Base-by-base conservation (phyloP, 805 yeast genomes). In the Ogataea naganishii region DNA sequence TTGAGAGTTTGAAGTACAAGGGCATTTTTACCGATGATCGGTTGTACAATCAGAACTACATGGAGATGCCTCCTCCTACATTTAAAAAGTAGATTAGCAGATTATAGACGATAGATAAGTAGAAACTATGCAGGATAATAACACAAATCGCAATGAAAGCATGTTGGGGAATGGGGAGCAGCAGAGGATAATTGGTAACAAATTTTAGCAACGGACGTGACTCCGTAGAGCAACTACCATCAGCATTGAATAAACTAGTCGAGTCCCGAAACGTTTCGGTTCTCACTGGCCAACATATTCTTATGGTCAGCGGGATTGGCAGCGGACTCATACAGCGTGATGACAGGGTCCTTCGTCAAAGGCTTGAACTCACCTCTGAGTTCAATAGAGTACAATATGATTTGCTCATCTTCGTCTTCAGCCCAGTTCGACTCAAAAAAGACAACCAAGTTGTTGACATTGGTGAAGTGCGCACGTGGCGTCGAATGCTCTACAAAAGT, bases 261-360 rank as follows among this genome's bases (percentile, higher is more conserved):
- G 5, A 33, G 9, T 11, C 30, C 30, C 6, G 27, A 29, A 1
- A 20, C 18, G 31, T 44, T 43, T 20, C 30, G 28, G 22, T 37
- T 40, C 27, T 48, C 50, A 15, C 42, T 37, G 12, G 33, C 27
- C 12, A 47, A 51, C 26, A 54, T 14, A 28, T 55, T 64, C 40
- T 67, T 74, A 52, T 89, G 96, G 49, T 88, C 96, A 1, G 79
- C 73, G 0, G 96, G 96, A 50, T 88, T 88, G 3, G 96, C 92
- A 0, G 95, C 94, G 32, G 86, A 72, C 55, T 89, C 97, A 52
- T 88, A 89, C 14, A 82, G 47, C 0, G 95, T 66, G 11, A 80
- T 65, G 12, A 84, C 72, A 0, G 95, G 95, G 24, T 80, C 83
- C 37, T 67, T 68, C 19, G 60, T 51, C 29, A 80, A 49, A 21